Evolutionary conservation across 169 alveolate species (phyloP), one percentile per base, ranked within the genome.

Genomic region (Plasmodium cynomolgi): DNA sequence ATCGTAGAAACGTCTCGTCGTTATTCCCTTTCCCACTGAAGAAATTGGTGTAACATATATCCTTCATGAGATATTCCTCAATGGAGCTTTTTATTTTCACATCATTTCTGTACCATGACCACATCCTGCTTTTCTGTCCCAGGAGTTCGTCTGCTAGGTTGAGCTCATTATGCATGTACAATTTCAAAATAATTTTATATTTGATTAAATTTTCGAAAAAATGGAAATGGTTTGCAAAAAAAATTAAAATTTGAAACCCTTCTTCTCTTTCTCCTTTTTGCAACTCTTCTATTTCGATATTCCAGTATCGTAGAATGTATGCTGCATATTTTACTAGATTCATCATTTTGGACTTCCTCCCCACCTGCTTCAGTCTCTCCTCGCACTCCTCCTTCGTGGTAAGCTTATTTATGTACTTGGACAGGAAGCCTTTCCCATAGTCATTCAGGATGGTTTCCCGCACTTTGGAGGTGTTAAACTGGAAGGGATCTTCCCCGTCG

Each of bases 191-290:
- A 23, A 80, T 62, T 88, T 80, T 88, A 80, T 88, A 88, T n/a
- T 80, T 80, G 20, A 88, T 58, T 39, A 41, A 80, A 80, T 88
- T 20, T 34, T 74, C 83, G 37, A 88, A 88, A 26, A 88, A 88
- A 80, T 88, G 31, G 77, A 88, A 88, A 88, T 88, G 74, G 9
- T 88, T 88, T 15, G 94, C 94, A 88, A 88, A 88, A 88, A 88
- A 88, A 37, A 88, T 80, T 74, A 88, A 80, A 23, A 88, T 58
- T 62, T 58, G 90, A n/a, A 80, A 37, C 13, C 83, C 90, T 79
- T 88, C 94, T 37, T 62, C 68, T 62, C 82, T 31, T 41, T 56
- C 73, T n/a, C 81, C 86, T 15, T 33, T 58, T 54, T 54, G 71
- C n/a, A 77, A 41, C 8, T 86, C 85, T 2, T 34, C 72, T 20